Evolutionary conservation across 257 asterid species (phyloP), one percentile per base, ranked within the genome.

Genomic region (Mitragyna speciosa): DNA sequence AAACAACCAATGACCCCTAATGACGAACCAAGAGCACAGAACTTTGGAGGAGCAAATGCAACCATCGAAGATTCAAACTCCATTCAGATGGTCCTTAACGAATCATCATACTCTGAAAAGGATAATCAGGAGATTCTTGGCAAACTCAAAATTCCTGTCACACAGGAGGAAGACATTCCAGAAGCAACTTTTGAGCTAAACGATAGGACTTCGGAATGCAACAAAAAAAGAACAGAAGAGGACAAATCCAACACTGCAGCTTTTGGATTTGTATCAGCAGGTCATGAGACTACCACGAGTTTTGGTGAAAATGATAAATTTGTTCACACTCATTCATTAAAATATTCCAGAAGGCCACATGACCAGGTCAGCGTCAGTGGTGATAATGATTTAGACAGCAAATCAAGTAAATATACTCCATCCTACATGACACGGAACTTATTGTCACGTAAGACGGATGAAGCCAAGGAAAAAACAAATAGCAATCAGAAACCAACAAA

Each of bases 91-190:
- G 89, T 87, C 48, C 87, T 84, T 81, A 91, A 89, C 17, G 96
- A 88, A 79, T 78, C 77, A 6, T 90, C 93, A 10, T 89, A 82
- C 65, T 91, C 89, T 2, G 93, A 86, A 78, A 82, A 88, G 78
- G 87, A 90, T 83, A 87, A 87, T 70, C 63, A 61, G 76, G 92
- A 89, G 76, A 86, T 72, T 84, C 83, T 81, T 12, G 73, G 79
- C 52, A 72, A 81, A 49, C 20, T 79, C 71, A 81, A 82, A 47
- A 86, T 81, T 52, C 87, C 87, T 82, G 82, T 84, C 54, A 15
- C 49, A 2, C 61, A 51, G 73, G 83, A 79, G 76, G 86, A 82
- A 72, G 83, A 33, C 47, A 30, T 81, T 78, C 83, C 72, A 45
- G 85, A 82, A 80, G 39, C 73, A 0, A 45, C 80, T 56, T 79